These are phyloP conservation scores for Bremia lactucae DNA, from an alignment of 352 stramenopile genomes.

Conservation along the genomic window DNA sequence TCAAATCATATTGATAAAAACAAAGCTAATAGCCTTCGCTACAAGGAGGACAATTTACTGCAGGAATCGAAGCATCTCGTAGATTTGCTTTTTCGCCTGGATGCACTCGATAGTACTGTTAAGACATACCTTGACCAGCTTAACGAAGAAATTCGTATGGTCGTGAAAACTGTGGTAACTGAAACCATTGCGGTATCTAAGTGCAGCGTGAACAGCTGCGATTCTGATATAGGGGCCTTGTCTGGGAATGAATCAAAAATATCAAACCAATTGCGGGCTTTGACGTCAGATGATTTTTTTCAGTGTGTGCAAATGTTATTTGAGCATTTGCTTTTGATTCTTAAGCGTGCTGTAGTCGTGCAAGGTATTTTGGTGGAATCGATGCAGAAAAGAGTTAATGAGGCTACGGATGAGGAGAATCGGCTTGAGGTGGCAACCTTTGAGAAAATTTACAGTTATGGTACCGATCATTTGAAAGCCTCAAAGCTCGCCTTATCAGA, in stretches of 20 bases:
- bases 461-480: slow-evolving; percentile 5
- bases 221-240: slow-evolving; percentile 12
- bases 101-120: slow-evolving; percentile 58
- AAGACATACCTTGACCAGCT: slow-evolving; percentile 69
- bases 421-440: slow-evolving; percentile 6
- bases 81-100: slow-evolving; percentile 66
- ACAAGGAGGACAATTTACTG: slow-evolving; percentile 27
- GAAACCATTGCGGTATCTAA: slow-evolving; percentile 73
- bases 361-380: slow-evolving; percentile 56
- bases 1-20: slow-evolving; percentile 10
- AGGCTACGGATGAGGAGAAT: slow-evolving; percentile 31
- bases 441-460: slow-evolving; percentile 5
- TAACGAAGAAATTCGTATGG: slow-evolving; percentile 79
- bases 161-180: slow-evolving; percentile 83
- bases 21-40: slow-evolving; percentile 12
- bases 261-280: slow-evolving; percentile 61
- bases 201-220: slow-evolving; percentile 26
- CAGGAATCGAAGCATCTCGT: slow-evolving; percentile 45
- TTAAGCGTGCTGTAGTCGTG: slow-evolving; percentile 71
- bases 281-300: slow-evolving; percentile 79
- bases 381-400: slow-evolving; percentile 66
- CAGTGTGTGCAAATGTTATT: slow-evolving; percentile 86
- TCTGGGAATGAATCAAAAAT: slow-evolving; percentile 62
- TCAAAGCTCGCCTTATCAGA: slow-evolving; percentile 1
- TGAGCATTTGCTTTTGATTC: slow-evolving; percentile 73